phyloP scores from a whole-genome alignment of 1,284 basidiomycete species.

The Melampsora americana region DNA sequence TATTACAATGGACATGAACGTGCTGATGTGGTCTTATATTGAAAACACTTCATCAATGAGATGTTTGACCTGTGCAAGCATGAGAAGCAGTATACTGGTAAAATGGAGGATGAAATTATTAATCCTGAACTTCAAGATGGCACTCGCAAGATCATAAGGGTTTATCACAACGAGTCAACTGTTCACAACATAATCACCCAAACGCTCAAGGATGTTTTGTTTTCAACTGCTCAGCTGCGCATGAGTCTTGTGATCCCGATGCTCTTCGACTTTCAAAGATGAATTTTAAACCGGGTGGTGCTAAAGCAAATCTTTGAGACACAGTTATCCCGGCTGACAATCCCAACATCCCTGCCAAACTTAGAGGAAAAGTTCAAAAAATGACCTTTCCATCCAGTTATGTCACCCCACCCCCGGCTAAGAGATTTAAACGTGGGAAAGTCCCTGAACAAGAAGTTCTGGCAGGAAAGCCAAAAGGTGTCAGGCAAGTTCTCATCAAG shows the following conservation, averaged over 20 bases:
- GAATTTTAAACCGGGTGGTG: background rate
- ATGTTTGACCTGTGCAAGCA: no score
- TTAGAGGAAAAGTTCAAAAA: background rate
- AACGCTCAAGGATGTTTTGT: background rate
- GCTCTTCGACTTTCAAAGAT: background rate
- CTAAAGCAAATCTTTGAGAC: background rate
- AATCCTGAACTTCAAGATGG: background rate
- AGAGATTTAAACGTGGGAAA: no score
- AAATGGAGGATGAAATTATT: background rate
- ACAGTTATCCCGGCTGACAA: background rate
- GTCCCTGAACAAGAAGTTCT: no score
- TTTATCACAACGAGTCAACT: no score
- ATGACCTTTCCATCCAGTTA: background rate
- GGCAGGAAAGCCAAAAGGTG: no score
- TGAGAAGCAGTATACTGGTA: background rate
- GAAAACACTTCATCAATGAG: no score
- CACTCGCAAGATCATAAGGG: background rate
- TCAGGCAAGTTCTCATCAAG: no score
- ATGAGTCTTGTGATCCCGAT: background rate
- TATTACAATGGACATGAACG: no score
- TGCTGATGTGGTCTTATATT: no score
- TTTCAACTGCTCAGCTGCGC: slow-evolving; percentile 2
- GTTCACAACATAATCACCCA: background rate
- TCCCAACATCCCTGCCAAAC: slow-evolving; percentile 2
- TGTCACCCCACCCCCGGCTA: no score